These are phyloP conservation scores for Sutorius australiensis DNA, from an alignment of 768 basidiomycete genomes.

Conservation along the genomic window DNA sequence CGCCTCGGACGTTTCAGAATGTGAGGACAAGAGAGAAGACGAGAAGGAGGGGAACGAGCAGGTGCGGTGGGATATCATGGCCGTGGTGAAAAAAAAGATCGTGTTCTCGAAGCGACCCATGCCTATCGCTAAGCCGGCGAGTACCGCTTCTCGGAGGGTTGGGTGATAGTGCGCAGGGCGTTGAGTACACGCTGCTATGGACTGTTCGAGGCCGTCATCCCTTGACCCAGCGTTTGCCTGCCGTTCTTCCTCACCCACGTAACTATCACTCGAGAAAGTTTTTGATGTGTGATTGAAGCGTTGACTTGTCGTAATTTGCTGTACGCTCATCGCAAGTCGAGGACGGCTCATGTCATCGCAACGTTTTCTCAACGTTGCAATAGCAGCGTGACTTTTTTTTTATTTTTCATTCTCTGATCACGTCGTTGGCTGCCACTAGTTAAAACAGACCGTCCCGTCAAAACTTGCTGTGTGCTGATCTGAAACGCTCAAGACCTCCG, in stretches of 20 bases:
- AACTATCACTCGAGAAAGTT: no score
- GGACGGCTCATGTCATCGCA: conserved; percentile 18
- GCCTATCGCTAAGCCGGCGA: conserved; percentile 48
- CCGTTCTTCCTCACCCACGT: not conserved
- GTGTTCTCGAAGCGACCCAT: conserved; percentile 82
- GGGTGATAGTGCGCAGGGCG: conserved; percentile 7
- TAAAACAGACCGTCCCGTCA: conserved; percentile 11
- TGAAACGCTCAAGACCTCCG: not conserved
- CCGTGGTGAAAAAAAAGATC: conserved; percentile 77
- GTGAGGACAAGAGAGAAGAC: not conserved
- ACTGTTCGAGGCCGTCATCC: conserved; percentile 4
- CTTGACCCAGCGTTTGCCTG: conserved; percentile 15
- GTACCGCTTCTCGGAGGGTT: conserved; percentile 18
- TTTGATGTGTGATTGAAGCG: no score
- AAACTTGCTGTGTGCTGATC: not conserved
- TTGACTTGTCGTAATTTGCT: conserved; percentile 5
- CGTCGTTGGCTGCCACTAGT: conserved; percentile 10
- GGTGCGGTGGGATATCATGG: conserved; percentile 57
- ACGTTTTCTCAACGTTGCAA: conserved; percentile 33
- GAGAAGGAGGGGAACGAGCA: not conserved
- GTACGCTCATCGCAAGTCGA: conserved; percentile 14
- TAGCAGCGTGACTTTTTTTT: conserved; percentile 8
- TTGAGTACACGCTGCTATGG: conserved; percentile 16
- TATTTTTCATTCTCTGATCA: conserved; percentile 7
- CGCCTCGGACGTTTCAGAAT: not conserved